phyloP scores from a whole-genome alignment of 1,284 basidiomycete species.

The Waitea zeae region DNA sequence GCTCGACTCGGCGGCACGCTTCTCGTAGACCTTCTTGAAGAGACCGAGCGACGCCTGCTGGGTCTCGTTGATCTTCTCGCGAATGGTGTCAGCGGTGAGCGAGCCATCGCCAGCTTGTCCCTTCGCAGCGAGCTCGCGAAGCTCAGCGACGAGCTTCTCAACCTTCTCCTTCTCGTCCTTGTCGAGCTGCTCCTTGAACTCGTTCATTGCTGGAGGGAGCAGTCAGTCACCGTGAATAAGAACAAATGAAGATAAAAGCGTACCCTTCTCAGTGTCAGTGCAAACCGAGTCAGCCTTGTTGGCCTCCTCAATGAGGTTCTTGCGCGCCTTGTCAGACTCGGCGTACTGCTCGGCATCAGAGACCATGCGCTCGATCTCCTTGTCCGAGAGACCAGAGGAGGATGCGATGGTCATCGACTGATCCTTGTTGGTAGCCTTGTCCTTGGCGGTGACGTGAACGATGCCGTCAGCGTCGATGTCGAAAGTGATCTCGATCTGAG shows the following conservation, averaged over 20 bases:
- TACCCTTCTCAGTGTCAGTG: conserved; percentile 93
- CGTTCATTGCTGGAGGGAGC: conserved; percentile 62
- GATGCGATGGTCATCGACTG: conserved; percentile 97
- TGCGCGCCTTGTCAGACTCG: conserved; percentile 81
- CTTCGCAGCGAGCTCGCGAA: conserved; percentile 82
- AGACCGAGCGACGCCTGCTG: conserved; percentile 92
- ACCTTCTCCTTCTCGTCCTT: conserved; percentile 89
- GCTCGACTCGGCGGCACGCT: conserved; percentile 1
- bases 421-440: conserved; percentile 96
- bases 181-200: conserved; percentile 96
- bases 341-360: conserved; percentile 88
- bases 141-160: conserved; percentile 69
- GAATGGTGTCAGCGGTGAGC: conserved; percentile 76
- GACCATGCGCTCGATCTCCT: conserved; percentile 97
- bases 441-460: conserved; percentile 91
- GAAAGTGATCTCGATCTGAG: conserved; percentile 97
- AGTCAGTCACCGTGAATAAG: not conserved
- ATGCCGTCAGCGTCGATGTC: conserved; percentile 98
- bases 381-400: conserved; percentile 81
- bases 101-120: conserved; percentile 76
- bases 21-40: conserved; percentile 71
- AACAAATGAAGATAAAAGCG: conserved; percentile 18
- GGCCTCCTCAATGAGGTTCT: conserved; percentile 84
- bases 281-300: conserved; percentile 96
- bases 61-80: conserved; percentile 89